A percentile compares a stretch with the other conserved stretches of the same genome.
Conservation (phyloP, 345 rosid genomes). For the Stellera chamaejasme region DNA sequence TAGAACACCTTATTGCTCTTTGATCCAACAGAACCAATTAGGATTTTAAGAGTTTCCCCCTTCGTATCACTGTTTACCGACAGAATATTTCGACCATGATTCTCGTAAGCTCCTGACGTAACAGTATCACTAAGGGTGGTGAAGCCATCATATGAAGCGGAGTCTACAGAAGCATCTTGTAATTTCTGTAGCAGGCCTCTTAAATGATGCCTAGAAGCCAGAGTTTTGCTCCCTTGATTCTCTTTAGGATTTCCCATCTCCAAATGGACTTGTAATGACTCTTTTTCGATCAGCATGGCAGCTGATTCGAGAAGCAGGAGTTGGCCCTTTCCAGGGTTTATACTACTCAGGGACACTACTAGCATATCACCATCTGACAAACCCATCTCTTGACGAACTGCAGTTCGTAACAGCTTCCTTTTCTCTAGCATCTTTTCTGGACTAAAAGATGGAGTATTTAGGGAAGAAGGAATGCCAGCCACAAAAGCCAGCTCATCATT, state of each 20-base stretch:
- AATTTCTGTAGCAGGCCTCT: conserved; percentile 53
- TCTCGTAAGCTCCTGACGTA: conserved; percentile 14
- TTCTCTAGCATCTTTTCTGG: conserved; percentile 58
- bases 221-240: conserved; percentile 18
- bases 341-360: conserved; percentile 85
- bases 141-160: conserved; percentile 7
- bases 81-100: conserved; percentile 22
- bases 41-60: conserved; percentile 54
- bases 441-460: conserved; percentile 56
- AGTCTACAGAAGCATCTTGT: conserved; percentile 12
- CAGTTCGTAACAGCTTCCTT: conserved; percentile 45
- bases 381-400: conserved; percentile 75
- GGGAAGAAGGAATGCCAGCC: conserved; percentile 70
- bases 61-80: conserved; percentile 20
- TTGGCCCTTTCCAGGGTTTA: conserved; percentile 90
- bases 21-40: conserved; percentile 95
- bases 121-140: conserved; percentile 4
- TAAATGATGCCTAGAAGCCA: conserved; percentile 44
- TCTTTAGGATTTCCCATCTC: conserved; percentile 29
- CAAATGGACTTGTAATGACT: conserved; percentile 21
- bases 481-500: conserved; percentile 93
- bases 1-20: conserved; percentile 90
- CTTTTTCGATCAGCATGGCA: conserved; percentile 32
- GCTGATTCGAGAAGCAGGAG: conserved; percentile 78
- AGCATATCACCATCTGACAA: conserved; percentile 73